Evolutionary conservation across 306 rosid genomes (phyloP).

Genomic region (Lathyrus oleraceus): DNA sequence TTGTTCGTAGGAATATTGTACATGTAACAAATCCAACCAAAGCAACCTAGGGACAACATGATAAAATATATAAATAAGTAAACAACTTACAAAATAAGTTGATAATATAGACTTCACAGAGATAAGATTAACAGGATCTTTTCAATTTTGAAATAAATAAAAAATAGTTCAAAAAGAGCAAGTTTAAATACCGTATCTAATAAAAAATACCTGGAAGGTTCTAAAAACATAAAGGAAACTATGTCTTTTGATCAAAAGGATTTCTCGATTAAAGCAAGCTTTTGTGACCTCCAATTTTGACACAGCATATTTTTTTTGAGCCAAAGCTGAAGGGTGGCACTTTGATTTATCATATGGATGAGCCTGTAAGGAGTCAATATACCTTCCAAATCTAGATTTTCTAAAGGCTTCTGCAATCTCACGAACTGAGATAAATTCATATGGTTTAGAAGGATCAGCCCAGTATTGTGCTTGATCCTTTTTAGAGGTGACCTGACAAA

Average conservation of each 20-base stretch:
- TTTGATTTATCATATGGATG: constrained; percentile 56
- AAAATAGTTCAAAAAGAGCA: constrained; percentile 2
- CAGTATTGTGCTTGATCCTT: constrained; percentile 93
- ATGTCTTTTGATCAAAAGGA: constrained; percentile 60
- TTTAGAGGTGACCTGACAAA: constrained; percentile 74
- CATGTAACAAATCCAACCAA: constrained; percentile 77
- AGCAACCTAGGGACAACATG: constrained; percentile 60
- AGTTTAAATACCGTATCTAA: constrained; percentile 11
- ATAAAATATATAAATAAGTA: constrained; percentile 3
- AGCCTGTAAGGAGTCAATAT: constrained; percentile 47
- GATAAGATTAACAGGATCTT: not conserved
- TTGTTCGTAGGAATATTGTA: constrained; percentile 67
- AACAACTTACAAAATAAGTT: not conserved
- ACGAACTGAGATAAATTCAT: constrained; percentile 54
- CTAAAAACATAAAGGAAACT: constrained; percentile 80
- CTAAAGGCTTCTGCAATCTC: constrained; percentile 72
- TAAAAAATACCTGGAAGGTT: constrained; percentile 70
- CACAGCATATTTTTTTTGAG: constrained; percentile 55
- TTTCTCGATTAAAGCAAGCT: constrained; percentile 73
- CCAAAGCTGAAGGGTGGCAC: constrained; percentile 64
- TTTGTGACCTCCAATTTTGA: constrained; percentile 58
- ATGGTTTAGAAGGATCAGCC: constrained; percentile 75
- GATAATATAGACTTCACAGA: not conserved
- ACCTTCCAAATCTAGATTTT: constrained; percentile 59
- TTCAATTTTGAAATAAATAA: constrained; percentile 2